These are phyloP conservation scores for Pichia exigua DNA, from an alignment of 805 yeast genomes.

Conservation along the genomic window DNA sequence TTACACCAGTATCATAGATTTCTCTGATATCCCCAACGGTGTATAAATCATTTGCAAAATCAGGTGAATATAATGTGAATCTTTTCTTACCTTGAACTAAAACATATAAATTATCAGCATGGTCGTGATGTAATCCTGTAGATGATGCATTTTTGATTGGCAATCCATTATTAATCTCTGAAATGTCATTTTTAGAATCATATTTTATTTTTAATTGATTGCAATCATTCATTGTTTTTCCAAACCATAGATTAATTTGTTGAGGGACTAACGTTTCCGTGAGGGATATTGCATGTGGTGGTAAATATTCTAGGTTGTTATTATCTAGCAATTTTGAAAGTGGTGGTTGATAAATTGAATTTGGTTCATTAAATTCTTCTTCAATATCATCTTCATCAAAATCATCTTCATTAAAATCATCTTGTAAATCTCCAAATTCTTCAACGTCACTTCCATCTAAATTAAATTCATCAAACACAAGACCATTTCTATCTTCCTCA, in stretches of 20 bases:
- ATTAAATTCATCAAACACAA: constrained; percentile 2
- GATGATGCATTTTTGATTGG: constrained; percentile 48
- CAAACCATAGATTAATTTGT: constrained; percentile 72
- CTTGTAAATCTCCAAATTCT: constrained; percentile 10
- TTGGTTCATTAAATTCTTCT: constrained; percentile 35
- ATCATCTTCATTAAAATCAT: constrained; percentile 2
- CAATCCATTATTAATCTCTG: constrained; percentile 36
- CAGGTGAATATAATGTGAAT: constrained; percentile 61
- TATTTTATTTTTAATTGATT: constrained; percentile 15
- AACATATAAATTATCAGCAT: constrained; percentile 67
- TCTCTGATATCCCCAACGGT: constrained; percentile 57
- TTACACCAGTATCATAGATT: constrained; percentile 54
- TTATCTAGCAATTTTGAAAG: constrained; percentile 32
- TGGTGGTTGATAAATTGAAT: constrained; percentile 36
- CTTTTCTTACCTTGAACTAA: constrained; percentile 54
- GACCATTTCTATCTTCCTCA: constrained; percentile 17
- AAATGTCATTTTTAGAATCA: constrained; percentile 14
- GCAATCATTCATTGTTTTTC: constrained; percentile 22
- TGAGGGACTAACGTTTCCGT: constrained; percentile 42
- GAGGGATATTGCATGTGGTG: constrained; percentile 20
- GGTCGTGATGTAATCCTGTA: constrained; percentile 75
- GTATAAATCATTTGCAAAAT: constrained; percentile 47
- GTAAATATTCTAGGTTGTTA: constrained; percentile 29
- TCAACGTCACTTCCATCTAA: background rate
- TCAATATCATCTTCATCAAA: constrained; percentile 27